phyloP scores from a whole-genome alignment of 768 basidiomycete genomes.

The Leucocoprinus leucothites region DNA sequence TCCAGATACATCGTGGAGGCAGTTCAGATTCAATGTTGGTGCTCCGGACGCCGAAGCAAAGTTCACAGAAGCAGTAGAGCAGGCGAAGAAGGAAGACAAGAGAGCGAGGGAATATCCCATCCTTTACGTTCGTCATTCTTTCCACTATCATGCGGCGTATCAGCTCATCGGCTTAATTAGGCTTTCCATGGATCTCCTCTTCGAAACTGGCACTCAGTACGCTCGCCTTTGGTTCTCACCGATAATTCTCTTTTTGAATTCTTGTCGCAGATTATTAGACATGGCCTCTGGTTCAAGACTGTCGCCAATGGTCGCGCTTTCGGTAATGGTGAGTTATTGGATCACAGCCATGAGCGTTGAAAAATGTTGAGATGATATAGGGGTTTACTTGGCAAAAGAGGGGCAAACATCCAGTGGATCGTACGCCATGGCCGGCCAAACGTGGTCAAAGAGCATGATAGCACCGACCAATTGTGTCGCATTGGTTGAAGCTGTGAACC shows the following conservation, averaged over 20 bases:
- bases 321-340: conserved; percentile 47
- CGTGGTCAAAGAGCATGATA: conserved; percentile 53
- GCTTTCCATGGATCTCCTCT: conserved; percentile 69
- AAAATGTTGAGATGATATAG: conserved; percentile 24
- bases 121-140: conserved; percentile 34
- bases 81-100: conserved; percentile 31
- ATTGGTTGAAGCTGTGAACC: conserved; percentile 65
- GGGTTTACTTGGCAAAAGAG: conserved; percentile 69
- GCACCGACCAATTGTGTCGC: conserved; percentile 49
- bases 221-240: conserved; percentile 14
- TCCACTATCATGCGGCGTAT: neutral
- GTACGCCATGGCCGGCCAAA: conserved; percentile 34
- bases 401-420: conserved; percentile 41
- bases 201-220: conserved; percentile 69
- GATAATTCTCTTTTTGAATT: neutral
- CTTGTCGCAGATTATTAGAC: conserved; percentile 55
- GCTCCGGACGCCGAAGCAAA: conserved; percentile 71
- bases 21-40: conserved; percentile 71
- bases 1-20: conserved; percentile 47
- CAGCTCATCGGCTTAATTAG: conserved; percentile 27
- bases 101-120: conserved; percentile 47
- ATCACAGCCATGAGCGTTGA: neutral
- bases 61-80: conserved; percentile 43
- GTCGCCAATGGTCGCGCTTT: conserved; percentile 57
- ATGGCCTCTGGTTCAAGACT: conserved; percentile 64